Conservation (phyloP, 352 stramenopile species). For the Hyaloperonospora brassicae region DNA sequence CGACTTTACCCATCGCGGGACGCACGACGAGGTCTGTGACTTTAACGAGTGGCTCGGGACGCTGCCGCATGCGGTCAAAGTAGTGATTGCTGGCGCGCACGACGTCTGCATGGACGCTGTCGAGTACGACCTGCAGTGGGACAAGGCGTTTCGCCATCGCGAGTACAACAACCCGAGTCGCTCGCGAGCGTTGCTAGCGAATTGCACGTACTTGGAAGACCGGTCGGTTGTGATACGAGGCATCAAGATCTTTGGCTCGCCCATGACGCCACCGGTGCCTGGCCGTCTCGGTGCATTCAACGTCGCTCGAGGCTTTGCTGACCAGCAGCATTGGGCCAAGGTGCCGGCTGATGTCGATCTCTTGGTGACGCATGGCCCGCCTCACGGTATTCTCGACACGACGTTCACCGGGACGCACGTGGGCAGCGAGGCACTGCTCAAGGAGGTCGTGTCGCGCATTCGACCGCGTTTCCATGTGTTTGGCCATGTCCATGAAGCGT, state of each 20-base stretch:
- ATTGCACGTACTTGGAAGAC: conserved; percentile 75
- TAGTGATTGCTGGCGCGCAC: conserved; percentile 81
- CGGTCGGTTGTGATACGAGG: conserved; percentile 56
- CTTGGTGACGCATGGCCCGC: conserved; percentile 85
- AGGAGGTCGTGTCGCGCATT: conserved; percentile 72
- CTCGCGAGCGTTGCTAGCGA: conserved; percentile 47
- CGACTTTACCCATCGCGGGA: conserved; percentile 83
- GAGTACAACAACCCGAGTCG: conserved; percentile 56
- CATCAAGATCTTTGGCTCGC: conserved; percentile 71
- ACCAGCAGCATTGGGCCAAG: conserved; percentile 65
- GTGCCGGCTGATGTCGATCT: conserved; percentile 75
- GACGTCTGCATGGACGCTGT: conserved; percentile 67
- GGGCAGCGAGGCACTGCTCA: conserved; percentile 75
- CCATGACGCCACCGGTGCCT: conserved; percentile 66
- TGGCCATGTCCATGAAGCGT: conserved; percentile 89
- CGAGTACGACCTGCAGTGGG: conserved; percentile 62
- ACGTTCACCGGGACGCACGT: conserved; percentile 52
- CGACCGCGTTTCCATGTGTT: conserved; percentile 85
- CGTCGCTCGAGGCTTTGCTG: conserved; percentile 47
- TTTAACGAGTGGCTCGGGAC: conserved; percentile 75
- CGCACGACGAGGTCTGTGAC: conserved; percentile 55
- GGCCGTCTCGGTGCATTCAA: conserved; percentile 68
- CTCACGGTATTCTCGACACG: conserved; percentile 78
- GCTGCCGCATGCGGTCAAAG: conserved; percentile 66
- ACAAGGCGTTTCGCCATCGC: conserved; percentile 42